Conservation (phyloP, 2,329 filamentous ascomycete genomes). For the Colletotrichum kahawae region DNA sequence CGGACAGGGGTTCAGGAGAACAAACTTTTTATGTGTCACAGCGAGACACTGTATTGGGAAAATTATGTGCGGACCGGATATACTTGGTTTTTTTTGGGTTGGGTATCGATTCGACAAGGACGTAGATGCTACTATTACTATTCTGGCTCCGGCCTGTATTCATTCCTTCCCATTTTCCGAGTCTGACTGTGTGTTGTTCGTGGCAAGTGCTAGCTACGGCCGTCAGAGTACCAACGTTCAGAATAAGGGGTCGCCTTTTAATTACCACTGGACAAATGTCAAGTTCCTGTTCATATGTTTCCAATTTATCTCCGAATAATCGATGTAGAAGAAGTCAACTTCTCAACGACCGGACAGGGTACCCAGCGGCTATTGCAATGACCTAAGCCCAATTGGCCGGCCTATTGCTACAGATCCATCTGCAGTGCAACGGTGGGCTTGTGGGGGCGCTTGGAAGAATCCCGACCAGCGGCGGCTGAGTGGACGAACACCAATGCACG, state of each 20-base stretch:
- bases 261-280: neutral
- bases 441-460: neutral
- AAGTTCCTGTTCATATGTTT: neutral
- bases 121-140: slow-evolving; percentile 18
- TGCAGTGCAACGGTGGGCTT: neutral
- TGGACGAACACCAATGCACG: neutral
- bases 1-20: neutral
- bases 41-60: neutral
- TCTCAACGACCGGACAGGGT: neutral
- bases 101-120: slow-evolving; percentile 6
- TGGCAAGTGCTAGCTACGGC: neutral
- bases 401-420: neutral
- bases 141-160: slow-evolving; percentile 6
- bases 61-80: neutral
- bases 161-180: neutral
- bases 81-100: slow-evolving; percentile 9
- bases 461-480: neutral
- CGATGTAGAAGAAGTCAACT: neutral
- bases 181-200: too few relatives aligned
- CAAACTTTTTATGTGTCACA: neutral
- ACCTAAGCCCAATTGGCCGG: neutral
- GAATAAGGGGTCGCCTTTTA: neutral
- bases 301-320: neutral
- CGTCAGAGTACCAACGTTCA: neutral
- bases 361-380: neutral